A percentile compares a stretch with the other conserved stretches of the same genome.
These are phyloP conservation scores for Amylocystis lapponica DNA, from an alignment of 768 basidiomycete genomes.

Conservation along the genomic window DNA sequence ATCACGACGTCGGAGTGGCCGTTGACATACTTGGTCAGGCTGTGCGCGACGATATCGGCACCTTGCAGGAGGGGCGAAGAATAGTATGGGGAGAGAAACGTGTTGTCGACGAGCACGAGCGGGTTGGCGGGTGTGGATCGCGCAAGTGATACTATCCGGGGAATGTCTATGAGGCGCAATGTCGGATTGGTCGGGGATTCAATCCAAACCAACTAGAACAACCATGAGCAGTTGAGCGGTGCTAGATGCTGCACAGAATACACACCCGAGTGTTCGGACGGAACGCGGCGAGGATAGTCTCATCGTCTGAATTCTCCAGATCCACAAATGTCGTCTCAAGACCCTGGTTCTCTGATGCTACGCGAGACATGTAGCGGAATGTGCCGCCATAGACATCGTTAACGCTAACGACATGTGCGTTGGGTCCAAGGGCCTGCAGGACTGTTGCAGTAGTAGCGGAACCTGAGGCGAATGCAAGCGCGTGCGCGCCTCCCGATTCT, in stretches of 20 bases:
- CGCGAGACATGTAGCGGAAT: constrained; percentile 71
- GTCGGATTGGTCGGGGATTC: constrained; percentile 96
- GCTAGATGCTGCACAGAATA: not conserved
- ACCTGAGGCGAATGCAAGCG: constrained; percentile 80
- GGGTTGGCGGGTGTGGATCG: constrained; percentile 59
- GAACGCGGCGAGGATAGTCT: constrained; percentile 59
- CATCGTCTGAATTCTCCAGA: constrained; percentile 63
- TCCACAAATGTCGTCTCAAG: constrained; percentile 77
- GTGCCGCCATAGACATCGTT: constrained; percentile 96
- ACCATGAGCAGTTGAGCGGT: not conserved
- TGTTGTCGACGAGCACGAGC: constrained; percentile 88
- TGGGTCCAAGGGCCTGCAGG: constrained; percentile 65
- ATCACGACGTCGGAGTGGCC: constrained; percentile 94
- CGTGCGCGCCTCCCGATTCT: constrained; percentile 68
- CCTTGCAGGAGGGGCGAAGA: constrained; percentile 78
- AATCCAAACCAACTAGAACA: constrained; percentile 78
- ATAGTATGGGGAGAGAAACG: constrained; percentile 91
- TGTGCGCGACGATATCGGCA: constrained; percentile 84
- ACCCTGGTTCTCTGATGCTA: constrained; percentile 58
- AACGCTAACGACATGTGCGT: constrained; percentile 78
- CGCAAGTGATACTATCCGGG: constrained; percentile 60
- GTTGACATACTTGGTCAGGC: constrained; percentile 86
- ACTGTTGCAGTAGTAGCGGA: constrained; percentile 83
- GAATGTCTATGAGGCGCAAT: constrained; percentile 78
- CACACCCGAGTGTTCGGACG: constrained; percentile 75